Percentiles rank a stretch among this genome's conserved stretches.
Conservation (phyloP, 306 rosid genomes). For the Sicyos baderoa region DNA sequence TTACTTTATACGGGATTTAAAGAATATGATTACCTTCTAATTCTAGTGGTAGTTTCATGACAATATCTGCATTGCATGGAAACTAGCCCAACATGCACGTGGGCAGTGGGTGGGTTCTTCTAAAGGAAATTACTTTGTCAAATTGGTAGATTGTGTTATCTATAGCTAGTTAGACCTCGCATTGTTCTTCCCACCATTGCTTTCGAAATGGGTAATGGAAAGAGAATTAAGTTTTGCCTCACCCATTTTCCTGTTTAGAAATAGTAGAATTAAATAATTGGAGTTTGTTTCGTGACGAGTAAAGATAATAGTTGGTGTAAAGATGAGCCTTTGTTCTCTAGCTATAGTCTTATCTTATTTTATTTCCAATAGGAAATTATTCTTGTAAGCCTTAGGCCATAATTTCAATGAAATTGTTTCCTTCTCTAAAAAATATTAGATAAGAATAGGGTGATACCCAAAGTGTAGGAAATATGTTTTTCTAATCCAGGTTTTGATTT, state of each 20-base stretch:
- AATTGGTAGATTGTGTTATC: not conserved
- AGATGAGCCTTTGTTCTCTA: too few species aligned
- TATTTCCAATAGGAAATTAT: too few species aligned
- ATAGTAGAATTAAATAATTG: not conserved
- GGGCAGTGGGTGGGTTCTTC: not conserved
- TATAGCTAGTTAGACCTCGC: not conserved
- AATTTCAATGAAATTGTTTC: too few species aligned
- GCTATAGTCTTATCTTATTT: too few species aligned
- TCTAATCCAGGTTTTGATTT: not conserved
- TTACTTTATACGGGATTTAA: not conserved
- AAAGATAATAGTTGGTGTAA: too few species aligned
- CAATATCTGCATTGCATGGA: conserved; percentile 5
- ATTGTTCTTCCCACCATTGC: not conserved
- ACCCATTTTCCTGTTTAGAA: not conserved
- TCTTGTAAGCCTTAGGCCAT: too few species aligned
- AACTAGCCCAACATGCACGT: not conserved
- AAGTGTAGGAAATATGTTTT: not conserved
- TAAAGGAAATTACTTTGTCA: not conserved
- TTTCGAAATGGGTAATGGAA: not conserved
- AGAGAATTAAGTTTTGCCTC: not conserved
- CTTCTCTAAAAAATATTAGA: too few species aligned
- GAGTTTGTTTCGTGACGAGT: not conserved
- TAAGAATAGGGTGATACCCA: not conserved
- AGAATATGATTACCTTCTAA: not conserved
- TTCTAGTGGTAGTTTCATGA: not conserved